A percentile compares a stretch with the other conserved stretches of the same genome.
Conservation (phyloP, 2,329 filamentous ascomycete genomes). For the Exophiala sp. region DNA sequence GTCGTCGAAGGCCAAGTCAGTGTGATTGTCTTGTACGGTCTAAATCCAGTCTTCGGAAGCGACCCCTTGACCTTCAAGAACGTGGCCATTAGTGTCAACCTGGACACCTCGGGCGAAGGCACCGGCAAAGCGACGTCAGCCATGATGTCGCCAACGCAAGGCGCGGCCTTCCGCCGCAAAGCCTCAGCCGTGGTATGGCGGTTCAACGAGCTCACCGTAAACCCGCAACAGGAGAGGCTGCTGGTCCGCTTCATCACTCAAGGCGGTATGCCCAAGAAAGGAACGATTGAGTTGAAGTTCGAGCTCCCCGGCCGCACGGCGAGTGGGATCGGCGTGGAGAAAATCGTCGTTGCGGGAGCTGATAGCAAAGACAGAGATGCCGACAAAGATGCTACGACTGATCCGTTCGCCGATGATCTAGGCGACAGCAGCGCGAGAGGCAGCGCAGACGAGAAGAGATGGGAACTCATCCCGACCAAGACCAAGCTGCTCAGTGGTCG, state of each 20-base stretch:
- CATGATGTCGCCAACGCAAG: slow-evolving; percentile 43
- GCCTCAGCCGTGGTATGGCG: slow-evolving; percentile 43
- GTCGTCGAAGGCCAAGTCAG: slow-evolving; percentile 78
- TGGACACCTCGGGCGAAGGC: slow-evolving; percentile 39
- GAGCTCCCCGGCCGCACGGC: slow-evolving; percentile 57
- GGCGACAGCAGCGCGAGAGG: slow-evolving; percentile 29
- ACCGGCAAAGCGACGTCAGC: slow-evolving; percentile 40
- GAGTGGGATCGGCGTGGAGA: slow-evolving; percentile 60
- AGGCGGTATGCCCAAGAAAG: slow-evolving; percentile 59
- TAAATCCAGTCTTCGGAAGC: slow-evolving; percentile 63
- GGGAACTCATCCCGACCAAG: slow-evolving; percentile 61
- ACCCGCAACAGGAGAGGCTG: slow-evolving; percentile 58
- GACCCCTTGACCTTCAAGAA: slow-evolving; percentile 59
- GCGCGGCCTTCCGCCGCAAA: slow-evolving; percentile 43
- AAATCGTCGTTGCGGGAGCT: slow-evolving; percentile 29
- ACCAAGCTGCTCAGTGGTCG: slow-evolving; percentile 69
- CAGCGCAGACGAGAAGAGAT: slow-evolving; percentile 39
- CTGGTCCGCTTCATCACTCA: slow-evolving; percentile 77
- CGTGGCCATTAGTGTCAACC: slow-evolving; percentile 60
- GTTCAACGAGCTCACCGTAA: slow-evolving; percentile 48
- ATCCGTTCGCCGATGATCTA: slow-evolving; percentile 47
- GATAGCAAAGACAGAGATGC: slow-evolving; percentile 32
- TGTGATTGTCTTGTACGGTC: slow-evolving; percentile 73
- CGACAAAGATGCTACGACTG: slow-evolving; percentile 23
- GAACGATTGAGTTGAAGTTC: slow-evolving; percentile 77